phyloP scores from a whole-genome alignment of 805 yeast species.

The Hanseniaspora meyeri region DNA sequence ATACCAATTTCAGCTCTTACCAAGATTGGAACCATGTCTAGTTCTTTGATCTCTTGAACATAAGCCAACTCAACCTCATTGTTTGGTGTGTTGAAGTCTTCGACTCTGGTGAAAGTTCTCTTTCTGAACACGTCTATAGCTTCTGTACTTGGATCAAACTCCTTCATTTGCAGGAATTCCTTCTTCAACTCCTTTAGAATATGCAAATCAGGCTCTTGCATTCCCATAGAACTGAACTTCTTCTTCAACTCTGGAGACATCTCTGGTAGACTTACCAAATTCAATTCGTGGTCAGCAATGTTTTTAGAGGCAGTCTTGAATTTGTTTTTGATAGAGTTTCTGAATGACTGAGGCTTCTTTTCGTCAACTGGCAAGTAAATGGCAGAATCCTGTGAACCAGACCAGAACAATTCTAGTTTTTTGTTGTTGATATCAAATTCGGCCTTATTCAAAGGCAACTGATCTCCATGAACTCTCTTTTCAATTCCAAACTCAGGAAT shows the following conservation, averaged over 20 bases:
- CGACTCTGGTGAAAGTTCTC: conserved; percentile 45
- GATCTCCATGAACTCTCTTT: conserved; percentile 94
- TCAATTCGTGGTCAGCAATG: conserved; percentile 45
- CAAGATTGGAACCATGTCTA: conserved; percentile 69
- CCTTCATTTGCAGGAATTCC: conserved; percentile 15
- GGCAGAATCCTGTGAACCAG: conserved; percentile 81
- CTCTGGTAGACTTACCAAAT: conserved; percentile 19
- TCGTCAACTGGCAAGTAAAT: conserved; percentile 88
- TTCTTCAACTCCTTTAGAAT: conserved; percentile 21
- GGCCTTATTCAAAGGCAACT: conserved; percentile 80
- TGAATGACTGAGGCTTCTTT: conserved; percentile 58
- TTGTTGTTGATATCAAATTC: conserved; percentile 67
- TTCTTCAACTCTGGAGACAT: conserved; percentile 34
- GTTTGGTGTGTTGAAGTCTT: conserved; percentile 27
- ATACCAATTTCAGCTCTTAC: conserved; percentile 86
- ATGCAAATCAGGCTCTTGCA: conserved; percentile 36
- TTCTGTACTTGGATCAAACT: background rate
- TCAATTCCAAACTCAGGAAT: conserved; percentile 91
- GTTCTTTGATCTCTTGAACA: conserved; percentile 72
- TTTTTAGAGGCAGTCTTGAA: conserved; percentile 58
- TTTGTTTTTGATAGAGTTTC: conserved; percentile 67
- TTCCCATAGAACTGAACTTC: conserved; percentile 39
- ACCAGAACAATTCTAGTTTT: conserved; percentile 79
- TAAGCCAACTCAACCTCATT: conserved; percentile 28
- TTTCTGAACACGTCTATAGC: conserved; percentile 45